Evolutionary conservation across 2,329 filamentous ascomycete species (phyloP), one percentile per base, ranked within the genome.

Genomic region (Colletotrichum destructivum): DNA sequence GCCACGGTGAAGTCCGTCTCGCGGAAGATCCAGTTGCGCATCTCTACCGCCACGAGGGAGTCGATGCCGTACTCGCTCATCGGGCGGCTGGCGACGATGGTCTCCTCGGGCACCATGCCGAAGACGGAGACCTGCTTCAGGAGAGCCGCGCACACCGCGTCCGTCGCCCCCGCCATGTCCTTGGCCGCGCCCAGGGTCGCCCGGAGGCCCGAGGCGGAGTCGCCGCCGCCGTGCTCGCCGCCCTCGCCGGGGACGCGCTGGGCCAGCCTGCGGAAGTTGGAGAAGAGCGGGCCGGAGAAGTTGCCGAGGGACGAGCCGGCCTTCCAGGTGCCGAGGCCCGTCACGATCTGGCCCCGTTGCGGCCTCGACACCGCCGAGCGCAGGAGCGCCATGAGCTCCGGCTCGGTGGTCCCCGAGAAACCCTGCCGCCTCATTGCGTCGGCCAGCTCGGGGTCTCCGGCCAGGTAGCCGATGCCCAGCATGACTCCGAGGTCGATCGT

Each of bases 211-310:
- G 47, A 51, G 47, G 47, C 5, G 26, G 4, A 3, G 26, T 4
- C 26, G 26, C 26, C 23, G 23, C 23, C 26, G 26, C 26, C 26
- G 26, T 51, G n/a, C 47, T 51, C 16, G 18, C 16, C 47, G 47
- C 47, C 47, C 5, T 21, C 47, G 47, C 47, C 47, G 18, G 47
- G 47, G n/a, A 51, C 47, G 42, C 64, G 51, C 26, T 35, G 73
- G 7, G 51, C 51, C 13, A 55, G 51, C 13, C 51, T 1, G 51
- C 51, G 2, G 79, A 79, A 35, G 83, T 56, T 13, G 62, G 82
- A 54, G 80, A 81, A 65, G 74, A 78, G 6, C 76, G 83, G 13
- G 77, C 79, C 51, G 81, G 79, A 0, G 47, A 55, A 55, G 51
- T 55, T 55, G 21, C 51, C 51, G 8, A 55, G 51, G 8, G 51